A percentile compares a stretch with the other conserved stretches of the same genome.
phyloP scores from a whole-genome alignment of 2,329 filamentous ascomycete species.

The Sclerotinia trifoliorum region DNA sequence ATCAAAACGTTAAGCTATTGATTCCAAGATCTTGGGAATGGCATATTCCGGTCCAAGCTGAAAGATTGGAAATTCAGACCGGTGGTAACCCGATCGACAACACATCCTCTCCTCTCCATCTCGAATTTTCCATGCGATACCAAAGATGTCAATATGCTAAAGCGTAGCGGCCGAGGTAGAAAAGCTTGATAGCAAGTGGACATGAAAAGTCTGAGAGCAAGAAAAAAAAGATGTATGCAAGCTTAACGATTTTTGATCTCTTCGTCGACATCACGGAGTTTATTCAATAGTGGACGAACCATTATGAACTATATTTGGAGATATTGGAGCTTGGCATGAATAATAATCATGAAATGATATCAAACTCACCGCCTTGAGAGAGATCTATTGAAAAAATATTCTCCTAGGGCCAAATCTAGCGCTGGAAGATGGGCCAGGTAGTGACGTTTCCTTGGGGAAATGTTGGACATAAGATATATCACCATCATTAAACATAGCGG shows the following conservation, averaged over 20 bases:
- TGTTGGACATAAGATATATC: neutral
- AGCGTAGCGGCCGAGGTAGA: neutral
- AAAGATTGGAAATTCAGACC: neutral
- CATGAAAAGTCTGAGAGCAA: neutral
- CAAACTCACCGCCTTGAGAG: slow-evolving; percentile 4
- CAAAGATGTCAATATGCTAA: slow-evolving; percentile 1
- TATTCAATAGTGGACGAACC: neutral
- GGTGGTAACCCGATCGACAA: neutral
- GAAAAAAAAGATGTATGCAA: too few species aligned
- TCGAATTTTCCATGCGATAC: neutral
- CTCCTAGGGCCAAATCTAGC: slow-evolving; percentile 4
- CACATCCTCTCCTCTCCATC: neutral
- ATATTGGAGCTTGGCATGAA: neutral
- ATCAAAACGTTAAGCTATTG: slow-evolving; percentile 14
- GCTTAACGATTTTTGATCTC: neutral
- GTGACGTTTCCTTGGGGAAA: slow-evolving; percentile 15
- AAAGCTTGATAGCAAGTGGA: neutral
- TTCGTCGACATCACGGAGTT: neutral
- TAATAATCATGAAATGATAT: neutral
- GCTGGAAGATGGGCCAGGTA: neutral
- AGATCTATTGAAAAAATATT: slow-evolving; percentile 6
- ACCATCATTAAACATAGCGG: slow-evolving; percentile 2
- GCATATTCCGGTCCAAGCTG: neutral
- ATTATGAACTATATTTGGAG: slow-evolving; percentile 6
- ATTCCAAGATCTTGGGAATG: neutral